phyloP scores from a whole-genome alignment of 2,329 filamentous ascomycete genomes.

The Exophiala alcalophila region DNA sequence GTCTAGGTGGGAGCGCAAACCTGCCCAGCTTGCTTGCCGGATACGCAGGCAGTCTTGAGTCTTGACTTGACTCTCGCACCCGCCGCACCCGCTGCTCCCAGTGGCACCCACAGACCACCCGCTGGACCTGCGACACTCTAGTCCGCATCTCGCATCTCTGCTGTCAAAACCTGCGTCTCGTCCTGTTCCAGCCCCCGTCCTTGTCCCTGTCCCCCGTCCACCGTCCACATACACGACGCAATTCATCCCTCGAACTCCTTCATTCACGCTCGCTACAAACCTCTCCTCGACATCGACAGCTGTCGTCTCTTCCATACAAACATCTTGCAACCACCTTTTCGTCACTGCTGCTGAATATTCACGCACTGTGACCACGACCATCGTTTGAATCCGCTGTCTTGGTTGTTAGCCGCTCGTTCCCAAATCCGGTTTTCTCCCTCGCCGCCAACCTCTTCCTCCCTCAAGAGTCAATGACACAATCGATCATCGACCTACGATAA shows the following conservation, averaged over 20 bases:
- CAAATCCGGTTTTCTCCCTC: conserved; percentile 14
- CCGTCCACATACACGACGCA: conserved; percentile 1
- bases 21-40: too few species aligned
- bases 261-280: conserved; percentile 21
- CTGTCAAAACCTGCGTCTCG: conserved; percentile 24
- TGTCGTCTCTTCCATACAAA: background rate
- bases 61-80: too few species aligned
- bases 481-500: conserved; percentile 14
- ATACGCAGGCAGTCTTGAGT: too few species aligned
- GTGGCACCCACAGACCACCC: background rate
- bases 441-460: conserved; percentile 11
- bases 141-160: conserved; percentile 1
- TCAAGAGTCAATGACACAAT: conserved; percentile 24
- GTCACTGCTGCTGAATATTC: conserved; percentile 5
- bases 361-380: conserved; percentile 7
- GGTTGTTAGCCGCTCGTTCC: conserved; percentile 21
- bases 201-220: conserved; percentile 12
- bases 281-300: conserved; percentile 7
- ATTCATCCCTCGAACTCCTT: conserved; percentile 9
- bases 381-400: conserved; percentile 11
- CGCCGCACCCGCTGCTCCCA: too few species aligned
- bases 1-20: too few species aligned
- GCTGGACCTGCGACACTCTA: too few species aligned
- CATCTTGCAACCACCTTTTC: conserved; percentile 17
- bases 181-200: conserved; percentile 25